Conservation (phyloP, 2,329 filamentous ascomycete species). For the Hawksworthiomyces lignivorus region DNA sequence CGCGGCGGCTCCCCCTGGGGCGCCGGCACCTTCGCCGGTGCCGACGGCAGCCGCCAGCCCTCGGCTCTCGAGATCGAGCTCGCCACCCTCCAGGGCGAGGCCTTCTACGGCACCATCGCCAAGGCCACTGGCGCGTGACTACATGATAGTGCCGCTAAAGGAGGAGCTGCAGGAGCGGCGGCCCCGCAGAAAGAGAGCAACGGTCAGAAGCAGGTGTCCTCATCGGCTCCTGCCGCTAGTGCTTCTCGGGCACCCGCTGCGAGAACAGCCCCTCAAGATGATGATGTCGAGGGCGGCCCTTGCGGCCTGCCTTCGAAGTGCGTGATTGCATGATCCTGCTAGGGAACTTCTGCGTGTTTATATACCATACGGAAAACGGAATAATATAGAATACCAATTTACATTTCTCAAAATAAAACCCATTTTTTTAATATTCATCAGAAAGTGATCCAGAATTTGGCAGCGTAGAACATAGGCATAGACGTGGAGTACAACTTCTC, state of each 20-base stretch:
- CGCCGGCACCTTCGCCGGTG: conserved; percentile 76
- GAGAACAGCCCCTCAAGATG: too few species aligned
- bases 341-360: not conserved
- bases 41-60: conserved; percentile 80
- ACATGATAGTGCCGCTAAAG: conserved; percentile 44
- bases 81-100: conserved; percentile 74
- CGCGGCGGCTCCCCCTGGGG: conserved; percentile 89
- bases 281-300: too few species aligned
- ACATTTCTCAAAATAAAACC: not conserved
- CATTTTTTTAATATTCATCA: too few species aligned
- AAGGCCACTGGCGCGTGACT: conserved; percentile 69
- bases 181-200: conserved; percentile 15
- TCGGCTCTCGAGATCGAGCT: conserved; percentile 66
- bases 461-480: too few species aligned
- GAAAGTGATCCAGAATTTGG: too few species aligned
- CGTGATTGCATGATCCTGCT: conserved; percentile 6
- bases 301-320: conserved; percentile 17
- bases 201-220: too few species aligned
- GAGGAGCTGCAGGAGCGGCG: conserved; percentile 1
- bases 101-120: conserved; percentile 69
- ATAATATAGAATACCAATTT: not conserved
- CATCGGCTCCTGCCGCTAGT: too few species aligned
- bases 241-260: too few species aligned
- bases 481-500: too few species aligned
- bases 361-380: too few species aligned